Base-by-base conservation (phyloP, 306 rosid genomes). In the Cucurbita pepo region DNA sequence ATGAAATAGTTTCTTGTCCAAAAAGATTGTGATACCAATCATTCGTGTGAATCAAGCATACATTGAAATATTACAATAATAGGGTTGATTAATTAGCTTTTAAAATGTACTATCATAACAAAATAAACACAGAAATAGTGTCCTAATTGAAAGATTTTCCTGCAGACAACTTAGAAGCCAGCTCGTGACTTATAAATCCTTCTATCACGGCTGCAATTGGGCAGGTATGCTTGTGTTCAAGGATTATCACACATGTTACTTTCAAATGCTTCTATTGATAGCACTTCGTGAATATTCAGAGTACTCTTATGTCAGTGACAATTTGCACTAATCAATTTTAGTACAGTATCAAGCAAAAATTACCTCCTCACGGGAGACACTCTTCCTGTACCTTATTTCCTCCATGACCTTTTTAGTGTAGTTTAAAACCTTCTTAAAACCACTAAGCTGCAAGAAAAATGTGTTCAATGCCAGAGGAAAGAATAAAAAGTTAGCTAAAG, bases 331-430 rank as follows among this genome's bases (percentile, higher is more conserved):
- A 19, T 40, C 21, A 18, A 72, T 15, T 56, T 72, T 38, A 56
- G 22, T 10, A 57, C 45, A 73, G 67, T 57, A 43, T 57, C 56
- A 30, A 58, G 77, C 16, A 58, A 56, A 41, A 47, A 64, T 81
- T 91, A 95, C 99, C 99, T 95, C 99, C 82, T 95, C 99, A 2
- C 99, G 89, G 50, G 97, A 80, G 80, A 95, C 77, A 67, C 89
- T 53, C 82, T 13, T 91, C 87, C 97, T 82, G 82, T 85, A 84
- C 82, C 84, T 85, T 70, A 90, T 84, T 83, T 91, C 97, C 76
- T 91, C 99, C 72, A 41, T 83, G 85, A 95, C 88, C 76, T 89
- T 95, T 83, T 95, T 95, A 10, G 89, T 88, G 82, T 95, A 91
- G 80, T 95, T 95, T 82, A 95, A 54, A 77, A 95, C 99, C 82